These are phyloP conservation scores for Lactifluus echinatus DNA, from an alignment of 768 basidiomycete genomes.

Conservation along the genomic window DNA sequence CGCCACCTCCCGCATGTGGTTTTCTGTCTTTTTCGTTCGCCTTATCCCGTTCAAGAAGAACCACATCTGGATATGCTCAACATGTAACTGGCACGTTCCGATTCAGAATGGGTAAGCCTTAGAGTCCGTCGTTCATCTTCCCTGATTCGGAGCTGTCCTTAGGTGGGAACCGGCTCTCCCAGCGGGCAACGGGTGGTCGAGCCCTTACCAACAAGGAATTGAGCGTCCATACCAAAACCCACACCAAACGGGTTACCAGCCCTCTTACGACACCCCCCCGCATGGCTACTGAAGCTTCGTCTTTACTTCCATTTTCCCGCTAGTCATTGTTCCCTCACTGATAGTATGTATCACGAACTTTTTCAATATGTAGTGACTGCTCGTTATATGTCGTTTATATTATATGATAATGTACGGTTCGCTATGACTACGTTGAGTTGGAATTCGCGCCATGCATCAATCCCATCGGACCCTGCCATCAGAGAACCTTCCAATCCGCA, in stretches of 20 bases:
- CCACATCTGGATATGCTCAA: constrained; percentile 62
- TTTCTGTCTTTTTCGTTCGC: constrained; percentile 69
- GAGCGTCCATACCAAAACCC: constrained; percentile 30
- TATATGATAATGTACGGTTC: neutral
- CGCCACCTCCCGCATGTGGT: constrained; percentile 62
- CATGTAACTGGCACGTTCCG: constrained; percentile 57
- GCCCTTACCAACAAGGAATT: constrained; percentile 22
- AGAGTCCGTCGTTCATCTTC: neutral
- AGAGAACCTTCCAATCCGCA: neutral
- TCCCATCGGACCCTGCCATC: neutral
- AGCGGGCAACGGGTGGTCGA: constrained; percentile 2
- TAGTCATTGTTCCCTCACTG: neutral
- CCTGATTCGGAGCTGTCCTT: neutral
- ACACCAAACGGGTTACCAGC: constrained; percentile 31
- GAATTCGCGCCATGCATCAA: neutral
- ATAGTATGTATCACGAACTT: neutral
- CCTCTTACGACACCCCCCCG: constrained; percentile 13
- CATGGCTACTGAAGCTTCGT: neutral
- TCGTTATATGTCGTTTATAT: neutral
- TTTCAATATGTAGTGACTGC: neutral
- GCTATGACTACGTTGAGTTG: neutral
- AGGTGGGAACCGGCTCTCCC: constrained; percentile 24
- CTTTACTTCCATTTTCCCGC: constrained; percentile 8
- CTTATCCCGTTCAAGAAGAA: constrained; percentile 55
- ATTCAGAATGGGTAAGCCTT: constrained; percentile 41